Conservation (phyloP, 2,329 filamentous ascomycete species). For the Fusarium sterilihyphosum region DNA sequence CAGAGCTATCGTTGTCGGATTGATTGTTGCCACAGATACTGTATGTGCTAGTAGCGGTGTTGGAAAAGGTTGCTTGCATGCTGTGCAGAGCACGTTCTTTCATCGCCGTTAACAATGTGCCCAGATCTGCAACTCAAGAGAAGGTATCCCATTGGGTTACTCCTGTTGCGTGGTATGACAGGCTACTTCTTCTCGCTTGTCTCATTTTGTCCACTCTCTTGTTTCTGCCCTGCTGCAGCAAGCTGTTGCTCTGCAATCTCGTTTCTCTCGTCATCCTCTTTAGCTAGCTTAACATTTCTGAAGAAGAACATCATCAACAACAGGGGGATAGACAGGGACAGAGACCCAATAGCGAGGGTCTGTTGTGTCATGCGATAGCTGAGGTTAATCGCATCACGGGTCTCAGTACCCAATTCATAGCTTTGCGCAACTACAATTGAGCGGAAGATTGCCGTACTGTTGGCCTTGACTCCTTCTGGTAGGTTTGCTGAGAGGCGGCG, state of each 20-base stretch:
- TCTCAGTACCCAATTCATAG: background rate
- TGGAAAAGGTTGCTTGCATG: background rate
- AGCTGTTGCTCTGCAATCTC: background rate
- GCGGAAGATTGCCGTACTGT: slow-evolving; percentile 34
- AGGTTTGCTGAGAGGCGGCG: slow-evolving; percentile 35
- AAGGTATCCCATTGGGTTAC: background rate
- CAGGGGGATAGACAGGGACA: slow-evolving; percentile 20
- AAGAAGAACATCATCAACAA: slow-evolving; percentile 34
- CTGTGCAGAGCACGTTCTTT: background rate
- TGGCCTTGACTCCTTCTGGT: slow-evolving; percentile 19
- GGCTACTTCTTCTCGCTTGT: background rate
- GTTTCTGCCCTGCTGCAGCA: background rate
- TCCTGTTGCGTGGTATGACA: background rate
- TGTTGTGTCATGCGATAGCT: slow-evolving; percentile 32
- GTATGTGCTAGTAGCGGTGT: background rate
- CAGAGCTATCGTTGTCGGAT: background rate
- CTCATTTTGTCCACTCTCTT: background rate
- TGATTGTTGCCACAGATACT: background rate
- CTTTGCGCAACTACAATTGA: slow-evolving; percentile 41
- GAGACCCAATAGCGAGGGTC: slow-evolving; percentile 28
- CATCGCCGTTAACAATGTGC: background rate
- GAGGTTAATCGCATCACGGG: slow-evolving; percentile 26
- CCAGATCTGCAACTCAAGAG: background rate
- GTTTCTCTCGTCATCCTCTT: background rate
- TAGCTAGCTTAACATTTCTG: slow-evolving; percentile 19